These are phyloP conservation scores for Xylaria sp. DNA, from an alignment of 2,329 filamentous ascomycete genomes.

Conservation along the genomic window DNA sequence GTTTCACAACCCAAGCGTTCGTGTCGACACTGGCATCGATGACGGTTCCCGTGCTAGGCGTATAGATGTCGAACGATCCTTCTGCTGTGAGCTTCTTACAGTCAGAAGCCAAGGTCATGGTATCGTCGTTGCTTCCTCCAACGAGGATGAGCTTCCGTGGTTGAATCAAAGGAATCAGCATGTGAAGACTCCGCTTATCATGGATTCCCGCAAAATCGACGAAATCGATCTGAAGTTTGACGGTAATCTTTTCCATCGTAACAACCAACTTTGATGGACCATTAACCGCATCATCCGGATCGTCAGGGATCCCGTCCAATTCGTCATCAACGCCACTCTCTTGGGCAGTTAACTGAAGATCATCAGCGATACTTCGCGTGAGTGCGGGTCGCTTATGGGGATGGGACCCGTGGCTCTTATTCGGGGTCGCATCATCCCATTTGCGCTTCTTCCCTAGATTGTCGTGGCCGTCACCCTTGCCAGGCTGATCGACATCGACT, in stretches of 20 bases:
- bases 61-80: conserved; percentile 67
- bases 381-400: conserved; percentile 57
- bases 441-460: conserved; percentile 86
- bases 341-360: conserved; percentile 38
- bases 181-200: conserved; percentile 87
- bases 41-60: conserved; percentile 64
- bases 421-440: conserved; percentile 67
- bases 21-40: conserved; percentile 95
- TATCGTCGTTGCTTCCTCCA: conserved; percentile 74
- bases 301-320: conserved; percentile 54
- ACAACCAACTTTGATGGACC: conserved; percentile 74
- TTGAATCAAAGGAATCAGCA: conserved; percentile 89
- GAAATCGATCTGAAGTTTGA: conserved; percentile 74
- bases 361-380: conserved; percentile 39
- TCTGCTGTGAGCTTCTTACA: conserved; percentile 64
- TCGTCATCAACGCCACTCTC: conserved; percentile 48
- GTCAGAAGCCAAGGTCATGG: conserved; percentile 69
- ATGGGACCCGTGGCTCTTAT: conserved; percentile 39
- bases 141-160: conserved; percentile 94
- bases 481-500: conserved; percentile 51
- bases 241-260: conserved; percentile 55
- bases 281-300: conserved; percentile 41
- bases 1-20: conserved; percentile 92
- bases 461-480: conserved; percentile 49
- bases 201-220: conserved; percentile 91